Base-by-base conservation (phyloP, 306 rosid species). In the Quercus variabilis region DNA sequence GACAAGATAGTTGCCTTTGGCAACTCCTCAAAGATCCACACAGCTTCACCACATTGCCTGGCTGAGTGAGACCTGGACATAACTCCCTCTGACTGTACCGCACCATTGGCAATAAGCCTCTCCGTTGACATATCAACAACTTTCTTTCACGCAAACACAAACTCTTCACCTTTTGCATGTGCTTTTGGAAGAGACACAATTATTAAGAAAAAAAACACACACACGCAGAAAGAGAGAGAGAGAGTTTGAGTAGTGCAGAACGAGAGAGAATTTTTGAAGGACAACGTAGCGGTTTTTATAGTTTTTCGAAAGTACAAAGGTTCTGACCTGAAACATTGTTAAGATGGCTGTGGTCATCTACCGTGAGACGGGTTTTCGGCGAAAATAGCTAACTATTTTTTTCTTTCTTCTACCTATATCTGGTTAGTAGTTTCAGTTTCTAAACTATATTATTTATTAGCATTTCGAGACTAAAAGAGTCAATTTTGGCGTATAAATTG, bases 1-100 rank as follows among this genome's bases (percentile, higher is more conserved):
- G 93, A 82, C 0, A 91, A 87, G 62, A 92, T 88, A 18, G 86
- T 86, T 18, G 93, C 97, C 38, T 65, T 86, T 0, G 98, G 98
- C 23, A 92, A 77, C 74, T 94, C 97, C 1, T 88, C 92, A 69
- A 94, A 94, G 80, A 92, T 88, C 85, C 85, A 54, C 52, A 18
- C 17, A 3, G 69, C 57, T 14, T 89, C 96, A 56, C 79, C 82
- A 75, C 91, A 81, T 71, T 78, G 87, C 75, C 76, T 79, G 78
- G 25, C 33, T 1, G 90, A 82, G 21, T 57, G 80, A n/a, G 85
- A 79, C 51, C 62, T 56, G 21, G 83, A 12, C 17, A 43, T 58
- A 30, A 63, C 76, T 49, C 87, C 56, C 17, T 83, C 92, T 35
- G 97, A 77, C 64, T 55, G 80, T 21, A 38, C 25, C 18, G 17